Base-by-base conservation (phyloP, 441 rosid genomes). In the Rhodomyrtus psidioides region DNA sequence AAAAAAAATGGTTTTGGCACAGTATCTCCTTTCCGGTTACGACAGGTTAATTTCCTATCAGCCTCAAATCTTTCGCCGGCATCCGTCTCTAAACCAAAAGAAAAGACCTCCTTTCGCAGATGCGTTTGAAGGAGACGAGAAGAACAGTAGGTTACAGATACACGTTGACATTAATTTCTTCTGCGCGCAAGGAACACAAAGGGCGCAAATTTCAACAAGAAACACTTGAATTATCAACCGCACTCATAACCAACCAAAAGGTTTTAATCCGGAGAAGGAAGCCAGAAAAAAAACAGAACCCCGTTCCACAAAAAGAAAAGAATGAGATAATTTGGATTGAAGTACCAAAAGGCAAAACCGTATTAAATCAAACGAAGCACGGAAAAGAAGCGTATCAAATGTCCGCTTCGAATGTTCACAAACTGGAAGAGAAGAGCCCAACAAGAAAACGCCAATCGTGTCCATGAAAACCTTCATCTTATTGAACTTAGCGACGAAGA, bases 341-440 rank as follows among this genome's bases (percentile, higher is more conserved):
- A 70, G n/a, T 6, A n/a, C 7, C 23, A 81, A 24, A 53, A 81
- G 27, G 84, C 81, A 82, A 16, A 23, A 56, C 82, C 51, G 81
- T 46, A 83, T 83, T 54, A 83, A 87, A 89, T 89, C 88, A 70
- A 85, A 6, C 74, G 42, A 49, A 53, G 13, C 81, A 70, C 16
- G 3, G 51, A 39, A 39, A 44, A 70, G 16, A 70, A 1, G 81
- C 46, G 81, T 21, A 42, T 70, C 26, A 10, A 70, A 70, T 39
- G n/a, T 39, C 79, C 79, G 51, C n/a, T 70, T 70, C 51, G 16
- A 70, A 39, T 39, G 81, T 70, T 23, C 49, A 23, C 16, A 70
- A 39, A 70, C 51, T 13, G 51, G 21, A 39, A 70, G 21, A 70
- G 51, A 70, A 70, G 51, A 70, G 1, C 16, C 51, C 81, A 39